Evolutionary conservation across 805 yeast species (phyloP).

Genomic region (Wickerhamiella slavikovae): DNA sequence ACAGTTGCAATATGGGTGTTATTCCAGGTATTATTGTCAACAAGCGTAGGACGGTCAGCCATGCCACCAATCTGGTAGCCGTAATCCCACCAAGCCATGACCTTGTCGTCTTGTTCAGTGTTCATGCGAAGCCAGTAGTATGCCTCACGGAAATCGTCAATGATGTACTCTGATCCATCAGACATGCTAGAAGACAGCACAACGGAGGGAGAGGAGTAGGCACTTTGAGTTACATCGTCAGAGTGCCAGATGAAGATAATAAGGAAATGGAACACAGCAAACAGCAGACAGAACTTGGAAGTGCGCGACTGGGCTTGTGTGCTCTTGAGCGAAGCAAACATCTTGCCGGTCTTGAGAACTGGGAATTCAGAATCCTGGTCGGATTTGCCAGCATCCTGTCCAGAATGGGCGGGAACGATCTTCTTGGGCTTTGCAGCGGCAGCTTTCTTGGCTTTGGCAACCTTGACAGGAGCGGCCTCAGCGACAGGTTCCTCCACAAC

Average conservation of each 20-base stretch:
- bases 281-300: conserved; percentile 42
- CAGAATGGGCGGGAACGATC: conserved; percentile 5
- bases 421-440: neutral
- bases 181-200: conserved; percentile 68
- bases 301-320: conserved; percentile 14
- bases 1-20: conserved; percentile 98
- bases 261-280: conserved; percentile 54
- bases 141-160: conserved; percentile 97
- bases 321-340: conserved; percentile 9
- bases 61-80: conserved; percentile 99
- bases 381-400: neutral
- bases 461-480: neutral
- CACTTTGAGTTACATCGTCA: conserved; percentile 91
- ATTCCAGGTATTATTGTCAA: conserved; percentile 98
- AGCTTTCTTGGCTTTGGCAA: neutral
- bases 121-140: conserved; percentile 98
- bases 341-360: conserved; percentile 2
- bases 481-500: no score
- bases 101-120: conserved; percentile 86
- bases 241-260: conserved; percentile 76
- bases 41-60: conserved; percentile 97
- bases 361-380: neutral
- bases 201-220: conserved; percentile 95
- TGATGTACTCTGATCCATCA: conserved; percentile 67
- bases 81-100: conserved; percentile 99